These are phyloP conservation scores for Przewalskia tangutica DNA, from an alignment of 257 asterid species.

Conservation along the genomic window DNA sequence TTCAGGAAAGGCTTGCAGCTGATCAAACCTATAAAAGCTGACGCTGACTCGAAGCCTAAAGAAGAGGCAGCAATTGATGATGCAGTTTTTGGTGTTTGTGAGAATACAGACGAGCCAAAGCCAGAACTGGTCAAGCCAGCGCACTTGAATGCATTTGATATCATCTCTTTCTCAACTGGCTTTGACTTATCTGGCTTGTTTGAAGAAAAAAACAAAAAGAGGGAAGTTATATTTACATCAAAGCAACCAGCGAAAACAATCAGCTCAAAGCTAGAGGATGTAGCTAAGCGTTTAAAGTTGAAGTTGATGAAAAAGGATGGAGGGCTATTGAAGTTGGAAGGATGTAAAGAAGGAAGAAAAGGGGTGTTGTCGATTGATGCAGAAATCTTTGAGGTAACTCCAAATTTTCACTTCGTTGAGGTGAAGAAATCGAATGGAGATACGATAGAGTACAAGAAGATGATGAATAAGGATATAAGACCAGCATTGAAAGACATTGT, in stretches of 20 bases:
- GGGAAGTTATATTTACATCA: conserved; percentile 47
- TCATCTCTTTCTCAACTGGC: conserved; percentile 69
- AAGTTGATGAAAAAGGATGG: conserved; percentile 52
- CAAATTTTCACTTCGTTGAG: conserved; percentile 59
- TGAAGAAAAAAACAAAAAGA: conserved; percentile 35
- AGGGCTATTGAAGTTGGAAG: conserved; percentile 46
- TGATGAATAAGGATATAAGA: conserved; percentile 47
- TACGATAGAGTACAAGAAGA: conserved; percentile 55
- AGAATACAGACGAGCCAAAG: conserved; percentile 5
- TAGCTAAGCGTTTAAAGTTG: conserved; percentile 45
- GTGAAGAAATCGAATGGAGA: conserved; percentile 59
- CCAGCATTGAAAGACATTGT: conserved; percentile 59
- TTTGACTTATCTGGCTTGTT: conserved; percentile 69
- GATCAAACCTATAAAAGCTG: neutral
- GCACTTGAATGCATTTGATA: conserved; percentile 67
- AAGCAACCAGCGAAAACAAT: conserved; percentile 42
- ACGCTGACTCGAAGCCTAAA: neutral
- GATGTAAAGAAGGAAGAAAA: conserved; percentile 46
- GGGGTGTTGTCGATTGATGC: conserved; percentile 61
- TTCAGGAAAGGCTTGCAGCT: conserved; percentile 34
- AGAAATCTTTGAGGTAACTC: conserved; percentile 53
- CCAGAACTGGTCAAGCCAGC: conserved; percentile 30
- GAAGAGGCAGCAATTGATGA: conserved; percentile 3
- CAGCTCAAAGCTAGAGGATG: conserved; percentile 54
- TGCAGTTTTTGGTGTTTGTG: conserved; percentile 3